Conservation (phyloP, 2,329 filamentous ascomycete genomes). For the Fusarium chaquense region DNA sequence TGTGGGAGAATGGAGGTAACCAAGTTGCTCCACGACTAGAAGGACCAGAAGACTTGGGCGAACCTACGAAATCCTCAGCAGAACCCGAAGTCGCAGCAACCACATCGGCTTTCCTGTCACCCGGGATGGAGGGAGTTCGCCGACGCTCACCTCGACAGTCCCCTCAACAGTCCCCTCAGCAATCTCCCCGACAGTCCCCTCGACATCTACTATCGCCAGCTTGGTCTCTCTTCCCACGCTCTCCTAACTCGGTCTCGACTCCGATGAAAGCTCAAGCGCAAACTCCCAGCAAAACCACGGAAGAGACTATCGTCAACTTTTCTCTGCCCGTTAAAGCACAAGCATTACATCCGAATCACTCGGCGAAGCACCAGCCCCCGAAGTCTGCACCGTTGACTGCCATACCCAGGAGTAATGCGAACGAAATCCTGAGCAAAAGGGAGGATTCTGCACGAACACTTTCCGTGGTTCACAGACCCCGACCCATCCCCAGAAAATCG, state of each 20-base stretch:
- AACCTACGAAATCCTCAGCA: not conserved
- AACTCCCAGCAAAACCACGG: slow-evolving; percentile 16
- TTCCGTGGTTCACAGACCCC: slow-evolving; percentile 64
- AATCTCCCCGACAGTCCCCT: slow-evolving; percentile 61
- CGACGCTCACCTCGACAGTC: slow-evolving; percentile 66
- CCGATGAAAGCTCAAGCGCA: not conserved
- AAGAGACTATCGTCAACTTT: slow-evolving; percentile 37
- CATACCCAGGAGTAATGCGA: slow-evolving; percentile 34
- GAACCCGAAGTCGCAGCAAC: slow-evolving; percentile 53
- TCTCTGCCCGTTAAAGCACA: slow-evolving; percentile 42
- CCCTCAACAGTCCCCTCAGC: slow-evolving; percentile 52
- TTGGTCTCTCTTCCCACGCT: slow-evolving; percentile 26
- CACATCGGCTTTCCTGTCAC: slow-evolving; percentile 64
- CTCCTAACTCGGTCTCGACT: not conserved
- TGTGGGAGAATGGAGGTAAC: slow-evolving; percentile 52
- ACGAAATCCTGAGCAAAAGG: slow-evolving; percentile 19
- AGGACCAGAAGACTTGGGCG: not conserved
- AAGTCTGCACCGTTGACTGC: slow-evolving; percentile 39
- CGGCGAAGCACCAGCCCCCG: slow-evolving; percentile 6
- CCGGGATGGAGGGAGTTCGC: slow-evolving; percentile 62
- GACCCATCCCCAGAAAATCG: slow-evolving; percentile 65
- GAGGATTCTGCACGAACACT: slow-evolving; percentile 15
- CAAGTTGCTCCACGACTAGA: not conserved
- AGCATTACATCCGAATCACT: slow-evolving; percentile 48
- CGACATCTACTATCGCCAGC: slow-evolving; percentile 49